Evolutionary conservation across 768 basidiomycete genomes (phyloP), one percentile per base, ranked within the genome.

Genomic region (Boletus rubroflammeus): DNA sequence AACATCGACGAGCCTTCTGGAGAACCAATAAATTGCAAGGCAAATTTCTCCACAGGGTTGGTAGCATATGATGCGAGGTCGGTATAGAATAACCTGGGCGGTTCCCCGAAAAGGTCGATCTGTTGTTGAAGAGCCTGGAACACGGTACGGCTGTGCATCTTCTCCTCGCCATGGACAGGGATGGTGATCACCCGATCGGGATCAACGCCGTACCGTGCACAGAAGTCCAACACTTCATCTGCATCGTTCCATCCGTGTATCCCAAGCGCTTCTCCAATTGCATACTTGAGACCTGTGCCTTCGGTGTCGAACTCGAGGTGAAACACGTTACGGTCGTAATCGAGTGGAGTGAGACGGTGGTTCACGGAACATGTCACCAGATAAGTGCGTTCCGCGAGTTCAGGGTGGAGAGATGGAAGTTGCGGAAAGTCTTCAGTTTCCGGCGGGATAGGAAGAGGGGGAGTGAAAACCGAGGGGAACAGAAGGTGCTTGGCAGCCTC

Each of bases 261-360:
- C 41, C 95, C 97, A 38, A 99, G 84, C 13, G 97, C 97, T 73
- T 98, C 97, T 53, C 97, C 97, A 52, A 98, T 93, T 34, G 83
- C 85, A 71, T 99, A 99, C 73, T 88, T 93, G 57, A 99, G 80
- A 9, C 94, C 94, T 23, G 97, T 99, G 31, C 91, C 90, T 26
- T 81, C 76, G 3, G 91, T 93, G 68, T 94, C 85, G 67, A 99
- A 95, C 75, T 98, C 97, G 61, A 99, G 81, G 74, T 99, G 97
- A 79, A 98, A 98, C 31, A 99, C 94, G 72, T 99, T 98, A 62
- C 97, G 91, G 72, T 98, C 90, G 73, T 99, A 99, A 57, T 96
- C 93, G 61, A 83, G 72, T 31, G 97, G 97, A 1, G 97, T 98
- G 45, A 99, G 82, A 31, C 97, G 90, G 41, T 86, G 85, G 75